Percentiles rank a stretch among this genome's conserved stretches.
phyloP scores from a whole-genome alignment of 140 eudicot genomes.

The Flaveria floridana region DNA sequence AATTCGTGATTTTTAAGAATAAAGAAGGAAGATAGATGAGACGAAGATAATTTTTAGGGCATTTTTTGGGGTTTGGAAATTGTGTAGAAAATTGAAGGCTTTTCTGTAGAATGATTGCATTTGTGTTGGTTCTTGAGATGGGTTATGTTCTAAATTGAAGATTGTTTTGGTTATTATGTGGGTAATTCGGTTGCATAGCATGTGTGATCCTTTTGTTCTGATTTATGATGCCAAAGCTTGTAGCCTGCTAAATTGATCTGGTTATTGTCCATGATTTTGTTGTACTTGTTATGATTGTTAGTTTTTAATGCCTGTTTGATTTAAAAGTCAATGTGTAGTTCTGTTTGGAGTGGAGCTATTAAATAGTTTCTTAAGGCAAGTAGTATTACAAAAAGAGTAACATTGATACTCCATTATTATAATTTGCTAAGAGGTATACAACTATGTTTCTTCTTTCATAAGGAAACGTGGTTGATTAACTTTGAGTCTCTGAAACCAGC shows the following conservation, averaged over 20 bases:
- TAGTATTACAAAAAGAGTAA: too few relatives aligned
- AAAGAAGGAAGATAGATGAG: conserved; percentile 10
- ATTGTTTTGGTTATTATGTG: background rate
- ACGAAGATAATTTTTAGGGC: conserved; percentile 19
- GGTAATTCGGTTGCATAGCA: too few relatives aligned
- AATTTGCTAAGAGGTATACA: too few relatives aligned
- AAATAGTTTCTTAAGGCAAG: too few relatives aligned
- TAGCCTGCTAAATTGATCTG: background rate
- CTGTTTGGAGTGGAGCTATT: too few relatives aligned
- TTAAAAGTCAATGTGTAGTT: too few relatives aligned
- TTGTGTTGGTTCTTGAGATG: conserved; percentile 12
- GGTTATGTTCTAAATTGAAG: background rate
- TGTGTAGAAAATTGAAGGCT: background rate
- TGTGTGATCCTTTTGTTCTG: background rate
- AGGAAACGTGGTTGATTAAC: too few relatives aligned
- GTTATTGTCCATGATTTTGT: conserved; percentile 17
- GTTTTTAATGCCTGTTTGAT: too few relatives aligned
- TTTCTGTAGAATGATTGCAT: background rate
- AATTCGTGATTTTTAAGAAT: background rate
- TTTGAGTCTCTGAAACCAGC: too few relatives aligned
- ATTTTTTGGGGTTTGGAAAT: conserved; percentile 28
- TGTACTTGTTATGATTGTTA: conserved; percentile 3
- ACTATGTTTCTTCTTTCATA: too few relatives aligned
- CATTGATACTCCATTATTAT: too few relatives aligned
- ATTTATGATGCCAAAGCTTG: background rate